A percentile compares a stretch with the other conserved stretches of the same genome.
Conservation (phyloP, 106 monocot genomes). For the Gastrodia elata region DNA sequence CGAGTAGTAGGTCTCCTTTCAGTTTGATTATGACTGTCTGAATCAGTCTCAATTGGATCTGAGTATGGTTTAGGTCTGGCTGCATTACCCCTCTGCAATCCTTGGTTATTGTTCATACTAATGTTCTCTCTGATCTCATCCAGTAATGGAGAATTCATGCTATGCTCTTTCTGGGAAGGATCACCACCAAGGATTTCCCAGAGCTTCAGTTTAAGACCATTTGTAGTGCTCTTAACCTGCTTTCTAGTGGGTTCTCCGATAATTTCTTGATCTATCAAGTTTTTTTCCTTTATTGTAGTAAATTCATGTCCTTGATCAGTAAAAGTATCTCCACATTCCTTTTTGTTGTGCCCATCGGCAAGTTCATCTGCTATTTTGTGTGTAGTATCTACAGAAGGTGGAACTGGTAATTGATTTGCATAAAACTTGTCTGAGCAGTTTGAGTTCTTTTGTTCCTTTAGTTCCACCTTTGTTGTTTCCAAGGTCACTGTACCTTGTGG, state of each 20-base stretch:
- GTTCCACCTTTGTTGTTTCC: conserved; percentile 10
- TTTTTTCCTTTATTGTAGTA: conserved; percentile 9
- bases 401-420: conserved; percentile 12
- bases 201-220: conserved; percentile 35
- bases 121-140: conserved; percentile 4
- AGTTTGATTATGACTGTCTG: conserved; percentile 37
- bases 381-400: conserved; percentile 9
- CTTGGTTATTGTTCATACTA: neutral
- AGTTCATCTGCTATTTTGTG: neutral
- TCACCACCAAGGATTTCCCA: conserved; percentile 42
- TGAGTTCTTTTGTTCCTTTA: conserved; percentile 17
- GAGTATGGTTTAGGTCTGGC: conserved; percentile 22
- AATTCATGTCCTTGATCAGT: conserved; percentile 16
- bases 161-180: conserved; percentile 21
- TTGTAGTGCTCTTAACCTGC: conserved; percentile 6
- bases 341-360: conserved; percentile 1
- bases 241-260: neutral
- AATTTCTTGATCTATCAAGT: conserved; percentile 6
- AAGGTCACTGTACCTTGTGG: neutral
- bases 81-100: neutral
- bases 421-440: conserved; percentile 5
- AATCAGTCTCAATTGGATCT: conserved; percentile 81
- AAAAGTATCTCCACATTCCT: conserved; percentile 1
- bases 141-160: conserved; percentile 2
- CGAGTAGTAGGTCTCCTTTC: conserved; percentile 55